Conservation (phyloP, 805 yeast species). For the Hanseniaspora thailandica region DNA sequence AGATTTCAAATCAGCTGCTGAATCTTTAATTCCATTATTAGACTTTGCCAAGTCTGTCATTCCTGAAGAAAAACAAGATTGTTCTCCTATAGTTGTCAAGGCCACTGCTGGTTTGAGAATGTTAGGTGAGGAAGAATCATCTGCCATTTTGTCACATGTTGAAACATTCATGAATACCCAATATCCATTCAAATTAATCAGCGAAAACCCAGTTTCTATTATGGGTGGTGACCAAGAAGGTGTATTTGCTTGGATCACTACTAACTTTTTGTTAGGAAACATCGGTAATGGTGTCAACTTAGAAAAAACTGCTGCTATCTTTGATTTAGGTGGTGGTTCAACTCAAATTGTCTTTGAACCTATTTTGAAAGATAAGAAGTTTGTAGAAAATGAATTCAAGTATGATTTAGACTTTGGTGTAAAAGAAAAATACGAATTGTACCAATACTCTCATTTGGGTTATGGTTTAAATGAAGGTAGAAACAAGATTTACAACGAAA, state of each 20-base stretch:
- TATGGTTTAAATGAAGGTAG: conserved; percentile 94
- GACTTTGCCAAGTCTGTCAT: conserved; percentile 62
- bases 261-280: conserved; percentile 85
- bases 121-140: conserved; percentile 64
- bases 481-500: conserved; percentile 57
- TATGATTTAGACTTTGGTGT: conserved; percentile 72
- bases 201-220: conserved; percentile 66
- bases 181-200: conserved; percentile 88
- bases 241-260: conserved; percentile 96
- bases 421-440: conserved; percentile 54
- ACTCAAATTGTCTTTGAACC: conserved; percentile 99
- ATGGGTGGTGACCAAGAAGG: conserved; percentile 98
- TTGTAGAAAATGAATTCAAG: conserved; percentile 83
- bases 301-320: conserved; percentile 83
- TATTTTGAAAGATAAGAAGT: conserved; percentile 46
- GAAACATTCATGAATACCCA: conserved; percentile 60
- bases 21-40: conserved; percentile 74
- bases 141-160: conserved; percentile 63
- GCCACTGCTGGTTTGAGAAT: conserved; percentile 95
- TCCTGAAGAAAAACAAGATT: conserved; percentile 58
- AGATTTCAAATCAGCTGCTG: conserved; percentile 76
- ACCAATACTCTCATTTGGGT: conserved; percentile 91
- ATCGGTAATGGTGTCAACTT: conserved; percentile 62
- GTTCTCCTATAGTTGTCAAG: conserved; percentile 92
- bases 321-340: conserved; percentile 96